A percentile compares a stretch with the other conserved stretches of the same genome.
Evolutionary conservation across 148 eudicot species (phyloP).

Genomic region (Hydrangea macrophylla): DNA sequence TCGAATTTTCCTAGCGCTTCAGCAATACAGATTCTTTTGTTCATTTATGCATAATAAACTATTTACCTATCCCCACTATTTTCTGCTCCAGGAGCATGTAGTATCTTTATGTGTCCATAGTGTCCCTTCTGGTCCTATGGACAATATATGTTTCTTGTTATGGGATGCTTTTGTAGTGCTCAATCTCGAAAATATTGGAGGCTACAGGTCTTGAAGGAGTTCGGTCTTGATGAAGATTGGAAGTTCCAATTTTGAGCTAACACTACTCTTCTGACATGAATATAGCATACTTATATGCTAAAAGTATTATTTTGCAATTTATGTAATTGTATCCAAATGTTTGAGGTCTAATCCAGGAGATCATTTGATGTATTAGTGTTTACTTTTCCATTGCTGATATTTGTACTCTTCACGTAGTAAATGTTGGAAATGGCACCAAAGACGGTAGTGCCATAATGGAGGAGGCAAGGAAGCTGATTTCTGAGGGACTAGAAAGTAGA

Average conservation of each 20-base stretch:
- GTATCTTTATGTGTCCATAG: too few species aligned
- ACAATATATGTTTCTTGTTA: too few species aligned
- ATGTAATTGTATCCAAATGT: neutral
- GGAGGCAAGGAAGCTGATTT: constrained; percentile 54
- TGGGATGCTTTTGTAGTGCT: too few species aligned
- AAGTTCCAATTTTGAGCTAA: neutral
- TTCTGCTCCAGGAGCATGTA: too few species aligned
- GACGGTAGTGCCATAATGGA: constrained; percentile 40
- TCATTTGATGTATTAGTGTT: neutral
- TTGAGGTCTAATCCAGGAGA: neutral
- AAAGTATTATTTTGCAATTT: neutral
- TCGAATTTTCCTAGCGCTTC: too few species aligned
- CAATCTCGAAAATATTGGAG: neutral
- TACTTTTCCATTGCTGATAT: neutral
- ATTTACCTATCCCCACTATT: too few species aligned
- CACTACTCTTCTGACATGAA: neutral
- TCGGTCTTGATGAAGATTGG: neutral
- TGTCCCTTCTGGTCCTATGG: too few species aligned
- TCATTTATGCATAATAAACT: too few species aligned
- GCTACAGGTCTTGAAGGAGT: neutral
- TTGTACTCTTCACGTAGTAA: constrained; percentile 46
- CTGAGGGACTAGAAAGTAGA: constrained; percentile 74
- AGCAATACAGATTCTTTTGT: too few species aligned
- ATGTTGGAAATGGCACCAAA: constrained; percentile 39
- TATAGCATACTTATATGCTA: neutral